Evolutionary conservation across 2,329 filamentous ascomycete genomes (phyloP), one percentile per base, ranked within the genome.

Genomic region (Apiospora sp.): DNA sequence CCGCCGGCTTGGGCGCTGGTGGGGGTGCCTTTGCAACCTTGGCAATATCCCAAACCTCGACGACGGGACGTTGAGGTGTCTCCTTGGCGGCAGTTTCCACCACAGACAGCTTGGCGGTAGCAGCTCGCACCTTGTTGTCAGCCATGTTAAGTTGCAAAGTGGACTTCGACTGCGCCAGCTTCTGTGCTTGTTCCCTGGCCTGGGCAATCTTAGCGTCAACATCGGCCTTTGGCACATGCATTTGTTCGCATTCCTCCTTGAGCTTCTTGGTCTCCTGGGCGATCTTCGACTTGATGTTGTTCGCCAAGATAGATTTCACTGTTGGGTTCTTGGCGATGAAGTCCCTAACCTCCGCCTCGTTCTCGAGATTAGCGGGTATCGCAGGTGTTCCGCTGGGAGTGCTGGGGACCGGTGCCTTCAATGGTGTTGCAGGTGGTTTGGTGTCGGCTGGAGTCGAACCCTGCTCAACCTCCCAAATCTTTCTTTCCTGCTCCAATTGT

Each of bases 1-100:
- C 71, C 24, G 81, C 79, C 74, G 80, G 83, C 22, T 79, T 79
- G 24, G 79, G 73, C 1, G 76, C 72, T 5, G 74, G 75, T 27
- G 80, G 79, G 16, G 79, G 76, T 12, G 88, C 86, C 80, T 90
- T 92, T 14, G 90, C 88, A 71, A 84, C 86, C 82, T 96, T 95
- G 0, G 93, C 95, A 71, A 93, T 85, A 75, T 92, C 91, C 93
- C 94, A 98, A 0, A 98, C 95, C 82, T 98, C 95, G 13, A 86
- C 89, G 4, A 98, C 94, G 0, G 95, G 90, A 80, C 91, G 92
- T 77, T 96, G 88, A 0, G 96, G 96, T 0, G 95, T 98, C 68
- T 97, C 93, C n/a, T 87, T 88, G 0, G 93, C 94, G 16, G 96
- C 95, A 67, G 91, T 93, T 78, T 95, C 89, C 4, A 98, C 93